Evolutionary conservation across 1,284 basidiomycete genomes (phyloP), one percentile per base, ranked within the genome.

Genomic region (Meira miltonrushii): DNA sequence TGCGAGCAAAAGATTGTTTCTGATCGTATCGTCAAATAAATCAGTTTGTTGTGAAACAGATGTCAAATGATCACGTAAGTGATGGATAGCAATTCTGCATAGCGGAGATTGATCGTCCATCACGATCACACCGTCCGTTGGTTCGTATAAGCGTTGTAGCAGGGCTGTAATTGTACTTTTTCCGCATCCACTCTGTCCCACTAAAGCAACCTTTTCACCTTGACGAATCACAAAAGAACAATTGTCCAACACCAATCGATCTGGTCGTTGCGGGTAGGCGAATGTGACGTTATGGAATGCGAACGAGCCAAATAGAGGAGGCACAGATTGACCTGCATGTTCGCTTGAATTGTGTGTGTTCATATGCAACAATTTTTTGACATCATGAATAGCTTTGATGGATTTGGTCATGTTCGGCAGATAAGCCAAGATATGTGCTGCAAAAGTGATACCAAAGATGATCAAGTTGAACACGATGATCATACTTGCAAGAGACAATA

Each of bases 391-490:
- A 1, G 92, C 92, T 39, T 68, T 61, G 28, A 71, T 54, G 12
- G 64, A 56, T 60, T 74, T 75, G 38, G 62, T 60, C 2, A 73
- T 56, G 6, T 64, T 66, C 0, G 76, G 75, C 25, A 78, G 50
- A 80, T 92, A 93, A 28, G 86, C 84, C 84, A 96, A 87, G 66
- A 92, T 83, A 77, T 92, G 89, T 23, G 87, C 86, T 1, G 90
- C 90, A 66, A 95, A 94, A 2, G 90, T 90, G 61, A 97, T 87
- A 0, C 89, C 87, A 81, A 97, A 97, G 40, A 97, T 86, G 59
- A 97, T 88, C 59, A 97, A 83, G 63, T 93, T 88, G 75, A 95
- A 86, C 23, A 90, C 88, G 79, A 92, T 84, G 48, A 95, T 84
- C 88, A 96, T 90, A 65, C 87, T 84, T 63, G 87, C 82, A 78